Percentiles rank a stretch among this genome's conserved stretches.
Conservation (phyloP, 225 moss, liverwort and hornwort species). For the Climacium dendroides region DNA sequence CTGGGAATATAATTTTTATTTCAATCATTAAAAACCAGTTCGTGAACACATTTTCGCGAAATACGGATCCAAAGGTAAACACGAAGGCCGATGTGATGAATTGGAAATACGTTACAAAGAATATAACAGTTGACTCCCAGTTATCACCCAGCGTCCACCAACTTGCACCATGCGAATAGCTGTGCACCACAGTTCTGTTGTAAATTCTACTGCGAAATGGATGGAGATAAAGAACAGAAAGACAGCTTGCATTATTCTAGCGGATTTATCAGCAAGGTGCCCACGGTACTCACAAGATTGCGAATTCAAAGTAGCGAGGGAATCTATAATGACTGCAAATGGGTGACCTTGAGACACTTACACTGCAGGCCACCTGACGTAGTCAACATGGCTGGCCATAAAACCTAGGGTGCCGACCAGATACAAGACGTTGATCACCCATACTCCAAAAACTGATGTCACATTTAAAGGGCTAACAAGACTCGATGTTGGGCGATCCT, state of each 20-base stretch:
- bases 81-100: constrained; percentile 69
- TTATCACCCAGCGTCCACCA: constrained; percentile 91
- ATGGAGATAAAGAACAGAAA: neutral
- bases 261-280: neutral
- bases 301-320: neutral
- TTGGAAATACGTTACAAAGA: constrained; percentile 65
- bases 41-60: constrained; percentile 44
- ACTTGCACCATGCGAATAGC: constrained; percentile 67
- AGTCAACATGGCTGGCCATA: constrained; percentile 39
- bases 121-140: constrained; percentile 81
- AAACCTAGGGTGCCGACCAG: constrained; percentile 39
- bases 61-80: constrained; percentile 65
- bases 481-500: constrained; percentile 81
- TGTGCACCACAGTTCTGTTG: neutral
- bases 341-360: constrained; percentile 11
- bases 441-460: constrained; percentile 57
- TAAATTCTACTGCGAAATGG: neutral
- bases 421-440: constrained; percentile 60
- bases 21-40: constrained; percentile 50
- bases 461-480: constrained; percentile 54
- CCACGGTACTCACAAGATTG: neutral
- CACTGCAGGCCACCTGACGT: constrained; percentile 69
- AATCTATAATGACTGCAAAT: neutral
- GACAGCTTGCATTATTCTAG: neutral
- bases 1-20: no score